A percentile compares a stretch with the other conserved stretches of the same genome.
phyloP scores from a whole-genome alignment of 1,284 basidiomycete genomes.

The Boletus sp. region DNA sequence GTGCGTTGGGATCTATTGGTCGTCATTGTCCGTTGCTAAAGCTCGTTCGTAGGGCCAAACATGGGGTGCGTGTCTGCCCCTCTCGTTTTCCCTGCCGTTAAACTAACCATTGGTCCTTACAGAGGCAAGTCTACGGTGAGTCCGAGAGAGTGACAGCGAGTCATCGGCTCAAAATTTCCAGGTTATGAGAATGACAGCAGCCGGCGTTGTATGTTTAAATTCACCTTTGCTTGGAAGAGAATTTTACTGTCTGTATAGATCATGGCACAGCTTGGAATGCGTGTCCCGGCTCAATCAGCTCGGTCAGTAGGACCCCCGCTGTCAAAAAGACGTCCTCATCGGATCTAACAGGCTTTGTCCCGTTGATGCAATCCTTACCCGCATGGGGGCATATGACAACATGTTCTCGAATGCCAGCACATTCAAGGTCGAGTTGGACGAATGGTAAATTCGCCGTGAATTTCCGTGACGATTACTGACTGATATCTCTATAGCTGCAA shows the following conservation, averaged over 20 bases:
- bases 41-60: slow-evolving; percentile 63
- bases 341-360: slow-evolving; percentile 64
- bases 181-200: slow-evolving; percentile 95
- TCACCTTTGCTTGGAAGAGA: neutral
- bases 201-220: slow-evolving; percentile 64
- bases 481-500: slow-evolving; percentile 60
- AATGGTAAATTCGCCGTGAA: slow-evolving; percentile 57
- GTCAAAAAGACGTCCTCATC: neutral
- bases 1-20: slow-evolving; percentile 37
- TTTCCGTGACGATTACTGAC: neutral
- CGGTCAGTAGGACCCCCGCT: slow-evolving; percentile 39
- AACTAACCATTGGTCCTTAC: slow-evolving; percentile 4
- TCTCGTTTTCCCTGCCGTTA: neutral
- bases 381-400: slow-evolving; percentile 98
- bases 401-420: slow-evolving; percentile 95
- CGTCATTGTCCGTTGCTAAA: slow-evolving; percentile 1
- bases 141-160: slow-evolving; percentile 1
- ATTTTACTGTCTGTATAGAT: slow-evolving; percentile 54
- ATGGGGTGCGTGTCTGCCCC: slow-evolving; percentile 63
- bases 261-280: slow-evolving; percentile 97
- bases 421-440: slow-evolving; percentile 95
- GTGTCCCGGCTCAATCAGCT: slow-evolving; percentile 84
- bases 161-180: slow-evolving; percentile 26
- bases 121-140: slow-evolving; percentile 84
- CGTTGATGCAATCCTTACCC: slow-evolving; percentile 90